Evolutionary conservation across 257 asterid genomes (phyloP), one percentile per base, ranked within the genome.

Genomic region (Jaltomata sinuosa): DNA sequence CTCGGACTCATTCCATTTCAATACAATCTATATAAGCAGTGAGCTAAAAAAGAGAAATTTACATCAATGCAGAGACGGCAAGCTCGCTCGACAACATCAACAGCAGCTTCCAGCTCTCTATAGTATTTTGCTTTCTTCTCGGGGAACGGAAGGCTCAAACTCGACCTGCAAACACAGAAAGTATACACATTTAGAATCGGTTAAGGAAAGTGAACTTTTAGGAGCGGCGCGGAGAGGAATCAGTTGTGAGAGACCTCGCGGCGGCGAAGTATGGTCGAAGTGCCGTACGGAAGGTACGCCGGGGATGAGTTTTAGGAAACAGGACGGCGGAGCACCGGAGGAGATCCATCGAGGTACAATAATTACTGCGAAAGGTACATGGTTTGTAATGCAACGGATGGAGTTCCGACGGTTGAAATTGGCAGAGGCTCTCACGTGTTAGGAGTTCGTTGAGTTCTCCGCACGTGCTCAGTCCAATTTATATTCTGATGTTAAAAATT

Each of bases 101-200:
- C 90, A 32, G 99, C 98, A n/a, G 97, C 94, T 83, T 88, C 89
- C 78, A 96, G 91, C 84, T 96, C 97, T 59, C 90, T 91, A 61
- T 90, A 88, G 89, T 91, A 91, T 89, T 87, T 89, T 3, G 95
- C 94, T n/a, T 93, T 90, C 83, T 86, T 52, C 87, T 89, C 93
- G 0, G 88, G 29, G 83, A 96, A 86, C 21, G 98, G 99, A 77
- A 94, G 91, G 80, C 80, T 85, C 82, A 61, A 80, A 61, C 84
- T 85, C 55, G 97, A 92, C 93, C 99, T 94, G 90, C 50, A 91
- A 32, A 32, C 47, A 11, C 27, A 84, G 50, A 83, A 79, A 55
- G 29, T 38, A 8, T 52, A 84, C 45, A 36, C 25, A 71, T 22
- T 72, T 40, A 72, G 34, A 25, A 11, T 42, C 36, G n/a, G 36